These are phyloP conservation scores for Wallacemonas rigidus DNA, from an alignment of 208 protist species.

Conservation along the genomic window DNA sequence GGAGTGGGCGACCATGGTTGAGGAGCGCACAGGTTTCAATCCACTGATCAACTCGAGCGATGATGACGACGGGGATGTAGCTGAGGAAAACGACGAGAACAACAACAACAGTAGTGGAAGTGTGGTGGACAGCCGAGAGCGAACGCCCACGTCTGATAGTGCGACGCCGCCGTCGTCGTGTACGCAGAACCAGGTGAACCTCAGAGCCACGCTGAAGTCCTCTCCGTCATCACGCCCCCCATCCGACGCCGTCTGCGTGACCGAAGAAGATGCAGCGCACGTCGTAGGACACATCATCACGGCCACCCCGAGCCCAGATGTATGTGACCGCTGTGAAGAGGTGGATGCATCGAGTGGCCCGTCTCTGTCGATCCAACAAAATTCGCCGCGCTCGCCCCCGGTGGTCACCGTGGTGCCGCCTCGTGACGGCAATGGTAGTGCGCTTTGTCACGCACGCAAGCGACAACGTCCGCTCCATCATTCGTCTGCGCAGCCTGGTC, in stretches of 20 bases:
- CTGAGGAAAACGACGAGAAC: not conserved
- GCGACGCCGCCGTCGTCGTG: not conserved
- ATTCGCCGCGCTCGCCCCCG: not conserved
- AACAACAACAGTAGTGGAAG: not conserved
- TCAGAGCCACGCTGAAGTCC: not conserved
- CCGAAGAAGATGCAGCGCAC: too few species aligned
- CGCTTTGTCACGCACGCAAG: not conserved
- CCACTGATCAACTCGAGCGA: conserved; percentile 2
- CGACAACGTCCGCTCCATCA: not conserved
- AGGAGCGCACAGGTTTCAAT: conserved; percentile 13
- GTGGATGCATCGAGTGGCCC: not conserved
- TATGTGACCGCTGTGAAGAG: not conserved
- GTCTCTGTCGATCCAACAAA: not conserved
- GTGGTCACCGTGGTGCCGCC: conserved; percentile 2
- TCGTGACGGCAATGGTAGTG: not conserved
- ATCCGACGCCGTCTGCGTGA: too few species aligned
- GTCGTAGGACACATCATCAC: too few species aligned
- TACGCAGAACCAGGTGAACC: not conserved
- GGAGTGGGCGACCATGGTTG: conserved; percentile 35
- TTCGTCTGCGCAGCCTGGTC: too few species aligned
- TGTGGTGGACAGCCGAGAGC: not conserved
- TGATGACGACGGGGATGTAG: not conserved
- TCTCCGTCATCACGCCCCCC: too few species aligned
- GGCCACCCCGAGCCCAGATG: not conserved
- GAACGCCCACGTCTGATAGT: not conserved